Evolutionary conservation across 2,329 filamentous ascomycete genomes (phyloP).

Genomic region (Byssoonygena ceratinophila): DNA sequence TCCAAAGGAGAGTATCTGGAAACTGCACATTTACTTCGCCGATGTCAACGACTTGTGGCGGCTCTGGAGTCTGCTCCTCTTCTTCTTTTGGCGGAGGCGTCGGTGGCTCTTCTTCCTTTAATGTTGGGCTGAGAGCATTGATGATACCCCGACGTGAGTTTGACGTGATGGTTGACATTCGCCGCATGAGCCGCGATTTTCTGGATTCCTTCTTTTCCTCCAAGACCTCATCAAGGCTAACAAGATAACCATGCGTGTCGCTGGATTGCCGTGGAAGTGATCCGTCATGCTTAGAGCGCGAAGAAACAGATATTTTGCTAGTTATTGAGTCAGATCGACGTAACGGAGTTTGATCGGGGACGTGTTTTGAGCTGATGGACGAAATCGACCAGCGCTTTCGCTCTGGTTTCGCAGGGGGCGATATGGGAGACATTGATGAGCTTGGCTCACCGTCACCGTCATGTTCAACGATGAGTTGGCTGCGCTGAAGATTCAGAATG

Average conservation of each 20-base stretch:
- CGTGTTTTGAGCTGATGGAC: conserved; percentile 26
- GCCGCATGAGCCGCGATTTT: conserved; percentile 54
- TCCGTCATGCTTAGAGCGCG: conserved; percentile 31
- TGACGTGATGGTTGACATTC: conserved; percentile 52
- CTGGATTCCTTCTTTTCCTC: conserved; percentile 46
- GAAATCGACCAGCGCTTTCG: conserved; percentile 33
- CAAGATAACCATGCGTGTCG: conserved; percentile 26
- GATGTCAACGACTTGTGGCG: conserved; percentile 53
- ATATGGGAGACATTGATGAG: conserved; percentile 16
- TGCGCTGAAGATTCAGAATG: conserved; percentile 42
- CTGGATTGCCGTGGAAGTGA: conserved; percentile 24
- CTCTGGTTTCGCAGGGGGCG: conserved; percentile 22
- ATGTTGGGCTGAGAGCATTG: conserved; percentile 27
- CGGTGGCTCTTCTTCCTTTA: conserved; percentile 30
- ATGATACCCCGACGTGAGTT: conserved; percentile 41
- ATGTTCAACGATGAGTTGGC: conserved; percentile 55
- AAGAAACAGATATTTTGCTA: conserved; percentile 32
- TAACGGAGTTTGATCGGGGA: conserved; percentile 16
- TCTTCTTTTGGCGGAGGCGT: conserved; percentile 13
- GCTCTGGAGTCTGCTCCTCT: conserved; percentile 14
- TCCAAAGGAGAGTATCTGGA: conserved; percentile 92
- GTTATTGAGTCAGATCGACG: conserved; percentile 29
- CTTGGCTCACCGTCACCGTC: conserved; percentile 35
- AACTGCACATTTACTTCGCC: conserved; percentile 96
- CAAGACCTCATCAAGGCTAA: conserved; percentile 29